A percentile compares a stretch with the other conserved stretches of the same genome.
Conservation (phyloP, 768 basidiomycete genomes). For the Tricholoma bakamatsutake region DNA sequence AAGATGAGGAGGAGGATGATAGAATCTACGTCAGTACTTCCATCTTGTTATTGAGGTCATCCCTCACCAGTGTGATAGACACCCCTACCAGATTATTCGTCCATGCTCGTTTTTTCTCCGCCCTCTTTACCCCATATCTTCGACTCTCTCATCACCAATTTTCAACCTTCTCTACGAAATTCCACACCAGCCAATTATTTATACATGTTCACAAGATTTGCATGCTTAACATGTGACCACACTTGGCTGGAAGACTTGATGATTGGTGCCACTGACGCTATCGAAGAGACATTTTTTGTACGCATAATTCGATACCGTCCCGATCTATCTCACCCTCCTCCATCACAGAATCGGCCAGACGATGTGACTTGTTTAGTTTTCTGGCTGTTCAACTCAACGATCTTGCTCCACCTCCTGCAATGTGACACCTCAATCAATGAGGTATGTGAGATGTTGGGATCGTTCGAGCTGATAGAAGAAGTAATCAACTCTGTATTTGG, state of each 20-base stretch:
- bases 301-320: slow-evolving; percentile 26
- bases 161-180: slow-evolving; percentile 64
- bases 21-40: slow-evolving; percentile 43
- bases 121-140: slow-evolving; percentile 72
- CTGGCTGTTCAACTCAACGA: slow-evolving; percentile 90
- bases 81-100: slow-evolving; percentile 66
- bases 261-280: slow-evolving; percentile 84
- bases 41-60: slow-evolving; percentile 1
- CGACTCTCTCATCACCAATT: slow-evolving; percentile 74
- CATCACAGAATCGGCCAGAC: slow-evolving; percentile 66
- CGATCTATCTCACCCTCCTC: slow-evolving; percentile 8
- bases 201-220: slow-evolving; percentile 89
- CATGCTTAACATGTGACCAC: slow-evolving; percentile 85
- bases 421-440: slow-evolving; percentile 76
- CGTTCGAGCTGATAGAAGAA: slow-evolving; percentile 85
- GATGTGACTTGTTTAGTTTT: slow-evolving; percentile 85
- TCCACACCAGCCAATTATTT: slow-evolving; percentile 86
- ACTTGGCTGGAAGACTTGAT: slow-evolving; percentile 92
- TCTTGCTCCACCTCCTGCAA: slow-evolving; percentile 88
- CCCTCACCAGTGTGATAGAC: slow-evolving; percentile 34
- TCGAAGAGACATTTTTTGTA: slow-evolving; percentile 91
- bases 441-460: slow-evolving; percentile 77
- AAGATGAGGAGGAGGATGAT: slow-evolving; percentile 44
- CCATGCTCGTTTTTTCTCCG: slow-evolving; percentile 93
- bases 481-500: slow-evolving; percentile 94